phyloP scores from a whole-genome alignment of 116 monocot species.

The Cymodocea nodosa region DNA sequence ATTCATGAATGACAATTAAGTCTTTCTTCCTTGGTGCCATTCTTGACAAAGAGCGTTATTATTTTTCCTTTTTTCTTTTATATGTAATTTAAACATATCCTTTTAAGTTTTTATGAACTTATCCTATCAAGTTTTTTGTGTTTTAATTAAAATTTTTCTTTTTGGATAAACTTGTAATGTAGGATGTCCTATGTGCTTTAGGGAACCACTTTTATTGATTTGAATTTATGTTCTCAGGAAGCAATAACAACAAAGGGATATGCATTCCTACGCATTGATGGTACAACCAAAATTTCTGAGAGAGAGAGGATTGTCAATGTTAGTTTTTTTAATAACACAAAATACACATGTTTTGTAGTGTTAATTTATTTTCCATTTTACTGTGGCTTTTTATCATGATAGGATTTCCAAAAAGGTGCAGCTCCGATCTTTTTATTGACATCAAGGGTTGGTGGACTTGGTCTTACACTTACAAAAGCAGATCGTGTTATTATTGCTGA shows the following conservation, averaged over 20 bases:
- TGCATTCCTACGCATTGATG: slow-evolving; percentile 79
- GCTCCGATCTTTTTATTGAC: slow-evolving; percentile 89
- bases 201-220: not conserved
- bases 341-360: not conserved
- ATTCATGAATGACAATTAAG: too few relatives aligned
- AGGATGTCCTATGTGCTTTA: not conserved
- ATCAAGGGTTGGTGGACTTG: slow-evolving; percentile 96
- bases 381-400: not conserved
- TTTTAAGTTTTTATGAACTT: too few relatives aligned
- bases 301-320: slow-evolving; percentile 84
- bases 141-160: too few relatives aligned
- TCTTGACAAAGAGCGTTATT: too few relatives aligned
- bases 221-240: slow-evolving; percentile 31
- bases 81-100: too few relatives aligned
- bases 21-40: too few relatives aligned
- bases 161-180: not conserved
- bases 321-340: not conserved
- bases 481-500: slow-evolving; percentile 97
- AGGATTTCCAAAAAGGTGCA: slow-evolving; percentile 89
- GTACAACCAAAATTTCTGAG: slow-evolving; percentile 85
- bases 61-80: too few relatives aligned
- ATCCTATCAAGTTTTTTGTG: too few relatives aligned
- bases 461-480: slow-evolving; percentile 90
- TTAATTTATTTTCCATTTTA: slow-evolving; percentile 2
- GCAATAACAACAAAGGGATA: slow-evolving; percentile 46